Base-by-base conservation (phyloP, 805 yeast species). In the Candida krabiensis region DNA sequence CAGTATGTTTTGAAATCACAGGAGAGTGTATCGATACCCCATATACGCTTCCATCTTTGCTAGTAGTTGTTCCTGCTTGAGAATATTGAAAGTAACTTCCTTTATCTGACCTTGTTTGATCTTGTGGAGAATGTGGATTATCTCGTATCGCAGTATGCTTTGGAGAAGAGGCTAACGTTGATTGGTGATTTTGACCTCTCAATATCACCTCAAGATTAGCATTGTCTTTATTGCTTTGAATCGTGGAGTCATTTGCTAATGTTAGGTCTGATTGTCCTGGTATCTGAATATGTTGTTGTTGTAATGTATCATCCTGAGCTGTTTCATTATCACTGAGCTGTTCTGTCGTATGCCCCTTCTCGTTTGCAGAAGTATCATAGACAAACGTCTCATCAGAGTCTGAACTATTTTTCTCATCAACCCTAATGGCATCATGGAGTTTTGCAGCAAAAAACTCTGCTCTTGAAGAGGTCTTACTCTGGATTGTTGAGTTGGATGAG, bases 381-480 rank as follows among this genome's bases (percentile, higher is more conserved):
- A 91, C 96, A 70, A 93, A 91, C 2, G 96, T 88, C 60, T 93
- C 99, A 50, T 90, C 96, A 18, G 89, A 80, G 58, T 90, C 97
- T 23, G 90, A 82, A 13, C 51, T 49, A 23, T 53, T 53, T 28
- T 85, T 79, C 44, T 85, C 87, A 30, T 79, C 90, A 51, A 88
- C 96, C 46, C 85, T 95, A 4, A 91, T 95, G 1, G 98, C 98
- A 39, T 88, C 83, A 7, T 96, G 98, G 44, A 93, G 70, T 51
- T 84, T 86, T 0, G 98, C 97, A 8, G 97, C 98, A 61, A 93
- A 93, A 43, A 88, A 79, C 55, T 90, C 98, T 0, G 96, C 93
- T 55, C 89, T 76, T 6, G 95, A 80, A 3, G 87, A 75, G 5
- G 64, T 63, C 46, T 71, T 76, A 43, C 76, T 79, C 36, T 74